Conservation (phyloP, 2,329 filamentous ascomycete species). For the Paraconiothyrium sp. region DNA sequence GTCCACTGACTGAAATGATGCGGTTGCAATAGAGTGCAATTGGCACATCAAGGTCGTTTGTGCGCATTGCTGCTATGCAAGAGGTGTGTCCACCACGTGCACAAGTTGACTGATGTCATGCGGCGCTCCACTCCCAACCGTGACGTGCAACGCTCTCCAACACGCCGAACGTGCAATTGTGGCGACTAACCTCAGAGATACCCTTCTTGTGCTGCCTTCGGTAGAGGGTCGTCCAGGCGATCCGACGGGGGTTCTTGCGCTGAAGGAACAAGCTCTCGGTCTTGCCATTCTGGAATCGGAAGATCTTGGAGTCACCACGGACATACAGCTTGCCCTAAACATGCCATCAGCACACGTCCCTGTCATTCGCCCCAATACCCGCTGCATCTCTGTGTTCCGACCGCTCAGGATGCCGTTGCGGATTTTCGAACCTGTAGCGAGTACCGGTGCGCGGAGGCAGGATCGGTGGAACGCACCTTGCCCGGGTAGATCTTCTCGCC, state of each 20-base stretch:
- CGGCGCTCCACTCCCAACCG: background rate
- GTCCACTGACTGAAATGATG: background rate
- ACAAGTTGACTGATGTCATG: constrained; percentile 8
- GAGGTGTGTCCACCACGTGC: constrained; percentile 1
- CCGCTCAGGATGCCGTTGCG: constrained; percentile 27
- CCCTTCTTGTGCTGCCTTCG: constrained; percentile 99
- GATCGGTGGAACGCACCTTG: constrained; percentile 67
- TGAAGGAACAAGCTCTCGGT: constrained; percentile 99
- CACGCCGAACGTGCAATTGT: constrained; percentile 12
- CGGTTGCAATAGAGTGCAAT: background rate
- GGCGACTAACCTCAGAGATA: constrained; percentile 91
- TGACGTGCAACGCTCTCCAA: constrained; percentile 1
- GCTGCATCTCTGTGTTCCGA: constrained; percentile 25
- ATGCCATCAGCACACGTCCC: constrained; percentile 41
- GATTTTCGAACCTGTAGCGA: constrained; percentile 36
- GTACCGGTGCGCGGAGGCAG: constrained; percentile 20
- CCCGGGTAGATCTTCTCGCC: constrained; percentile 82
- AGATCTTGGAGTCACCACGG: constrained; percentile 99
- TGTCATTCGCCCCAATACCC: constrained; percentile 18
- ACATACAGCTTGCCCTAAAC: constrained; percentile 97
- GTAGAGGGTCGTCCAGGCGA: constrained; percentile 98
- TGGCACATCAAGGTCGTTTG: background rate
- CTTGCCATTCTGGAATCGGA: constrained; percentile 99
- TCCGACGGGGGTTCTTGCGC: constrained; percentile 99
- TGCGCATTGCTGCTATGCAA: background rate